Percentiles rank a stretch among this genome's conserved stretches.
phyloP scores from a whole-genome alignment of 192 early-diverging fungal species.

The Coemansia asiatica region DNA sequence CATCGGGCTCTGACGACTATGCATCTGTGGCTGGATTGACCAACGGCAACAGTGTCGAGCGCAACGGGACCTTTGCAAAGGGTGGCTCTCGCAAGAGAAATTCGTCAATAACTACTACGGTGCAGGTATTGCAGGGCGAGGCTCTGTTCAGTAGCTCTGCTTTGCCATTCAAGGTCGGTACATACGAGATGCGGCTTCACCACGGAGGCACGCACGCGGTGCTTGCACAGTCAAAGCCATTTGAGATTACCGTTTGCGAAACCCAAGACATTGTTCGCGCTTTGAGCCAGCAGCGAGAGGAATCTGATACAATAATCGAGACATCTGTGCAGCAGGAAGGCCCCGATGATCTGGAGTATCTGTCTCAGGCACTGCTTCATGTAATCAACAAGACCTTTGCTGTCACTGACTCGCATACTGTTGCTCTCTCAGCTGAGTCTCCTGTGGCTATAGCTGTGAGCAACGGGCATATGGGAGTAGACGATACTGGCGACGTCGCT shows the following conservation, averaged over 20 bases:
- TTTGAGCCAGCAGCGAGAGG: conserved; percentile 8
- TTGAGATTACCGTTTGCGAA: conserved; percentile 67
- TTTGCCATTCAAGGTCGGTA: conserved; percentile 84
- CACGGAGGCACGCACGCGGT: conserved; percentile 84
- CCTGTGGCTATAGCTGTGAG: background rate
- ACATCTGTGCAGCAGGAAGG: background rate
- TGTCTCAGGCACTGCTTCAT: conserved; percentile 43
- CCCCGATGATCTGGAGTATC: conserved; percentile 17
- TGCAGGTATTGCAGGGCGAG: conserved; percentile 44
- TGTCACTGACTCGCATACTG: conserved; percentile 38
- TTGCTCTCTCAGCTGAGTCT: background rate
- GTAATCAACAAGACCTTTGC: conserved; percentile 51
- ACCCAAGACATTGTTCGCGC: conserved; percentile 19
- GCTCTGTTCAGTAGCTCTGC: conserved; percentile 66
- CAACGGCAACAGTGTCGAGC: conserved; percentile 13
- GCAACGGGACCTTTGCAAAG: background rate
- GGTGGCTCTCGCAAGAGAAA: conserved; percentile 1
- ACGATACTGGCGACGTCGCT: conserved; percentile 18
- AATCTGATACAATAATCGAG: background rate
- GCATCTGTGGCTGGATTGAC: conserved; percentile 25
- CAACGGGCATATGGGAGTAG: background rate
- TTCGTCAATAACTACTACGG: background rate
- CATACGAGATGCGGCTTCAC: conserved; percentile 91
- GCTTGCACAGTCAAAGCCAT: conserved; percentile 70
- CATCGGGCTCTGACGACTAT: conserved; percentile 14